phyloP scores from a whole-genome alignment of 139 green algal species.

The Chlamydomonas sphaeroides region DNA sequence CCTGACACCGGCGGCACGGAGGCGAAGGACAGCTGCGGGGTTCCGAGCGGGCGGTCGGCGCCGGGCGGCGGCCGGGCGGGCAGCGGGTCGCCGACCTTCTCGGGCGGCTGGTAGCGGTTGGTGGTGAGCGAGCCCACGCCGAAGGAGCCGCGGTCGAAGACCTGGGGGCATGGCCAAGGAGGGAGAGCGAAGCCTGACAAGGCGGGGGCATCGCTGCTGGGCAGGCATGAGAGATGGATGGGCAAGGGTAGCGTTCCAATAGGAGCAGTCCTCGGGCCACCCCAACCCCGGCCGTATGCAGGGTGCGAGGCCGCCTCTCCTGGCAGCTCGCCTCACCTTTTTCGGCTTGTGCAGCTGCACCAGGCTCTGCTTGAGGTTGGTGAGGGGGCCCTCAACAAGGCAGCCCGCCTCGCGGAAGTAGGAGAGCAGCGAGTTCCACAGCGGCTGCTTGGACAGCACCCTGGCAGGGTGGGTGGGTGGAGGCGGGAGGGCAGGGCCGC shows the following conservation, averaged over 20 bases:
- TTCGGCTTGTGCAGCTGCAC: conserved; percentile 81
- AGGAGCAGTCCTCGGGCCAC: too few species aligned
- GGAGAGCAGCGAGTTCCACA: conserved; percentile 93
- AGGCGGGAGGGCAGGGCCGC: too few species aligned
- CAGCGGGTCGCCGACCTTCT: conserved; percentile 62
- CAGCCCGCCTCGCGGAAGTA: conserved; percentile 90
- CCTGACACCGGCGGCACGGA: neutral
- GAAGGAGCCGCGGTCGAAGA: conserved; percentile 79
- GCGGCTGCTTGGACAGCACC: conserved; percentile 63
- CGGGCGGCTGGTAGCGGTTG: conserved; percentile 67
- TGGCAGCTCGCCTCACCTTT: conserved; percentile 48
- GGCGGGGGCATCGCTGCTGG: too few species aligned
- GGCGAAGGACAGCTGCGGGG: neutral
- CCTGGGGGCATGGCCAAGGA: conserved; percentile 15
- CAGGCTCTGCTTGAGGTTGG: conserved; percentile 91
- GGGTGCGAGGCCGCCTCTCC: too few species aligned
- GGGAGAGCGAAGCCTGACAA: too few species aligned
- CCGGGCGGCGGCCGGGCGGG: conserved; percentile 7
- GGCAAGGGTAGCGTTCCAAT: too few species aligned
- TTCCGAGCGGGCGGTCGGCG: too few species aligned
- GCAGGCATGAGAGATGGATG: too few species aligned
- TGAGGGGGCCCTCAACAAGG: conserved; percentile 94
- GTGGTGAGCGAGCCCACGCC: conserved; percentile 68
- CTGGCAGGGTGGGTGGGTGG: too few species aligned
- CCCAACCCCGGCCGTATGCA: too few species aligned